Evolutionary conservation across 768 basidiomycete species (phyloP), one percentile per base, ranked within the genome.

Genomic region (Dendrothele bispora): DNA sequence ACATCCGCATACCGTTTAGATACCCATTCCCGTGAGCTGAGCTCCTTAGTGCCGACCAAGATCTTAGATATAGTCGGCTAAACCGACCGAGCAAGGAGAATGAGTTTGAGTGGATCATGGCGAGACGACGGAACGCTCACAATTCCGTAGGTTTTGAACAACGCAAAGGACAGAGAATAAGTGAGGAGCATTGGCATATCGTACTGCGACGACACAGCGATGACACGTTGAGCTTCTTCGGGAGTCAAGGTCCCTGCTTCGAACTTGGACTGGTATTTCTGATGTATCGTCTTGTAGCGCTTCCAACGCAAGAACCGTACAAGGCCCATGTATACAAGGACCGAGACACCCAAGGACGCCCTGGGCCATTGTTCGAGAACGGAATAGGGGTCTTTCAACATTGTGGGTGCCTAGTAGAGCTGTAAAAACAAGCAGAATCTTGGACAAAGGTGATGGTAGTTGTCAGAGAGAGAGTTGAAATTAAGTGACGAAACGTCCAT

Each of bases 101-200:
- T 24, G 4, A 43, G n/a, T n/a, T n/a, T n/a, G n/a, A 34, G 25
- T 24, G 38, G 22, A 43, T 18, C 26, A 7, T 22, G 10, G 10
- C 39, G 11, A 32, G 24, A 4, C 14, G 29, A 12, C 20, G 15
- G 12, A 37, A 14, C 1, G 65, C 72, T 50, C 49, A 78, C 76
- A 49, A 76, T 68, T 1, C 52, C 73, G 58, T 74, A 79, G 3
- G 77, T 78, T 61, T 77, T 78, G 67, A 79, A 78, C 46, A 80
- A 53, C 2, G 77, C 77, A 56, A 80, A 75, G 1, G 72, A 61
- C 27, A 73, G 36, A 1, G 74, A 56, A 51, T 70, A 69, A 40
- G 64, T 63, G 45, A 71, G 34, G 4, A 79, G 46, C 15, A 55
- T 44, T 2, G 77, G 75, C 72, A 78, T 75, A 52, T 79, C 78